Base-by-base conservation (phyloP, 257 asterid genomes). In the Solanum acaule region DNA sequence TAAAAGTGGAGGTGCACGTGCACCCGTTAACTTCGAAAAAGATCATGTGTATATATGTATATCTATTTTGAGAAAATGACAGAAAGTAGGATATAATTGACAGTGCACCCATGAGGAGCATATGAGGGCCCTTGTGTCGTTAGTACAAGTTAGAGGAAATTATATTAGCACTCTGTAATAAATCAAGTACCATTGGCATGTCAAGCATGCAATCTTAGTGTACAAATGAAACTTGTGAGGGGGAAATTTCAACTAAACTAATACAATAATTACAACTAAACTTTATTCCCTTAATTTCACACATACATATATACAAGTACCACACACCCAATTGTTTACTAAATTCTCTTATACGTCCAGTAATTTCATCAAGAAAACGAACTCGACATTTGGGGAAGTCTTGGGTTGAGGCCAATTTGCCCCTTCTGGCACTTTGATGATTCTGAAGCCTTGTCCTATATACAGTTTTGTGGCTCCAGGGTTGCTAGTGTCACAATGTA, bases 341-440 rank as follows among this genome's bases (percentile, higher is more conserved):
- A 52, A 73, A 82, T 71, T 70, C 71, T 70, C 27, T 23, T 88
- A 79, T 71, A 87, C 20, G 27, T 86, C 92, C 83, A 96, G 95
- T 38, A 92, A 95, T 94, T 96, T 96, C 97, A 96, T 92, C 98
- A 96, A 94, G 96, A 96, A 96, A 92, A 86, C 85, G 89, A 94
- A 95, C 89, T 89, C 91, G 86, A 92, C 89, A 86, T 94, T 96
- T 5, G 93, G 90, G 8, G 98, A 90, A 16, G 92, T 91, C 88
- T 89, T 95, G 15, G 99, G 99, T 76, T 95, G 93, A 34, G 99
- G 98, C 99, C 99, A 96, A 18, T 93, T 95, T 10, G 98, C 97
- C 6, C 96, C 96, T 87, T 91, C 92, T 1, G 98, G 98, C 9
- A 95, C 91, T 89, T 90, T 92, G 49, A 96, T 86, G 68, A 90